phyloP scores from a whole-genome alignment of 2,329 filamentous ascomycete genomes.

The Aspergillus ustus region DNA sequence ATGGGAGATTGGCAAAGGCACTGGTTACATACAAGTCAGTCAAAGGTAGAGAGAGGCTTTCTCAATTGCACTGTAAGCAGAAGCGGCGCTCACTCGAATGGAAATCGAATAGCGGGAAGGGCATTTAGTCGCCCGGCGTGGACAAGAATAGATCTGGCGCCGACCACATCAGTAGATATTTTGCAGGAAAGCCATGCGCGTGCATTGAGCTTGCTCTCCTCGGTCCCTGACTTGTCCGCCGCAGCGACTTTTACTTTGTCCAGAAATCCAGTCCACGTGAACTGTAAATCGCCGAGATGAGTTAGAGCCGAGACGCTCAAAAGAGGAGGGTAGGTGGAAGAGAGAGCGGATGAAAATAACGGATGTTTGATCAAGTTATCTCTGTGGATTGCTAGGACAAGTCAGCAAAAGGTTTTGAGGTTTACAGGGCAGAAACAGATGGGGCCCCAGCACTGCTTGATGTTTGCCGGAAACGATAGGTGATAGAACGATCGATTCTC shows the following conservation, averaged over 20 bases:
- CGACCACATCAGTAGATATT: neutral
- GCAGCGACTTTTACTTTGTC: neutral
- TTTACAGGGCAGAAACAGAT: neutral
- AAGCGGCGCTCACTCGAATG: neutral
- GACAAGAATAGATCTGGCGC: neutral
- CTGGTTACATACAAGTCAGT: neutral
- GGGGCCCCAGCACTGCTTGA: neutral
- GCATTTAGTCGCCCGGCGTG: neutral
- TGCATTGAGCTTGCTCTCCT: slow-evolving; percentile 2
- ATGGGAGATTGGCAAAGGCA: slow-evolving; percentile 1
- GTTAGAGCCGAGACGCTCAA: neutral
- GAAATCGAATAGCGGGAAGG: neutral
- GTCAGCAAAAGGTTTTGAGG: neutral
- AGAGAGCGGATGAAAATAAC: neutral
- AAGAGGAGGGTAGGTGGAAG: neutral
- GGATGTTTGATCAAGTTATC: neutral
- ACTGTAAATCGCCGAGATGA: neutral
- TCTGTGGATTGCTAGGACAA: neutral
- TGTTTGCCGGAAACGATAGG: neutral
- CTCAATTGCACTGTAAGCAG: neutral
- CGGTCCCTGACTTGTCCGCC: neutral
- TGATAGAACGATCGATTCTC: neutral
- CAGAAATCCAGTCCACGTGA: neutral
- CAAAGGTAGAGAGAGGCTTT: neutral
- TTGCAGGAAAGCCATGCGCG: neutral